These are phyloP conservation scores for Daldinia concentrica DNA, from an alignment of 495 filamentous ascomycete genomes.

Conservation along the genomic window DNA sequence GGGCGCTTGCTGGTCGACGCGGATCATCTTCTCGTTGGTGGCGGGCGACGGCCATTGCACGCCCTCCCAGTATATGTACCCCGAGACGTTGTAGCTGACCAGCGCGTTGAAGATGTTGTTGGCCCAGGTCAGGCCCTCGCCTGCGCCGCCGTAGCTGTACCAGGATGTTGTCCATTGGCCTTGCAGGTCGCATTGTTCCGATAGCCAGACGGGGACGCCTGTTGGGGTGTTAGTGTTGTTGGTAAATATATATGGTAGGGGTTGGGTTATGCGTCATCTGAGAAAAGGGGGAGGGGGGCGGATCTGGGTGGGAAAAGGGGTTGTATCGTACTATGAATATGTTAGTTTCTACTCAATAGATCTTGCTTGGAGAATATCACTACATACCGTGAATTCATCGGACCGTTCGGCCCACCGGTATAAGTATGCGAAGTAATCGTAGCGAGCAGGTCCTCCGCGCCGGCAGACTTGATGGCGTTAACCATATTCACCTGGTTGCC, in stretches of 20 bases:
- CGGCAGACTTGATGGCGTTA: slow-evolving; percentile 48
- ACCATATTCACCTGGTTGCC: slow-evolving; percentile 53
- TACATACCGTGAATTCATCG: slow-evolving; percentile 47
- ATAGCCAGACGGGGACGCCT: slow-evolving; percentile 50
- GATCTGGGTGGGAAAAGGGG: not conserved
- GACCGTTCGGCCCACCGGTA: slow-evolving; percentile 45
- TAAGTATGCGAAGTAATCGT: slow-evolving; percentile 53
- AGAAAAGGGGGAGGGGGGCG: not conserved
- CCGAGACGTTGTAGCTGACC: slow-evolving; percentile 55
- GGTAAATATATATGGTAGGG: too few relatives aligned
- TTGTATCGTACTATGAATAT: slow-evolving; percentile 18
- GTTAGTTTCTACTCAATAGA: slow-evolving; percentile 1
- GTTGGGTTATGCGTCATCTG: not conserved
- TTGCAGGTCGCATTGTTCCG: slow-evolving; percentile 58
- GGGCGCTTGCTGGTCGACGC: slow-evolving; percentile 51
- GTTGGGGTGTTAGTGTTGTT: slow-evolving; percentile 8
- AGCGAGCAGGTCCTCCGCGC: slow-evolving; percentile 46
- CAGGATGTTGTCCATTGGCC: slow-evolving; percentile 58
- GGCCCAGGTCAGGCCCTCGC: slow-evolving; percentile 67
- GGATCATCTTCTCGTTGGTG: slow-evolving; percentile 59
- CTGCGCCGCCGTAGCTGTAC: slow-evolving; percentile 56
- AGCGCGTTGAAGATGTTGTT: slow-evolving; percentile 61
- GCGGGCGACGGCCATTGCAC: slow-evolving; percentile 58
- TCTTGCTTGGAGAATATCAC: not conserved
- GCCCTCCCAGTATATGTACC: slow-evolving; percentile 66